phyloP scores from a whole-genome alignment of 2,329 filamentous ascomycete species.

The Aspergillus glaucus region DNA sequence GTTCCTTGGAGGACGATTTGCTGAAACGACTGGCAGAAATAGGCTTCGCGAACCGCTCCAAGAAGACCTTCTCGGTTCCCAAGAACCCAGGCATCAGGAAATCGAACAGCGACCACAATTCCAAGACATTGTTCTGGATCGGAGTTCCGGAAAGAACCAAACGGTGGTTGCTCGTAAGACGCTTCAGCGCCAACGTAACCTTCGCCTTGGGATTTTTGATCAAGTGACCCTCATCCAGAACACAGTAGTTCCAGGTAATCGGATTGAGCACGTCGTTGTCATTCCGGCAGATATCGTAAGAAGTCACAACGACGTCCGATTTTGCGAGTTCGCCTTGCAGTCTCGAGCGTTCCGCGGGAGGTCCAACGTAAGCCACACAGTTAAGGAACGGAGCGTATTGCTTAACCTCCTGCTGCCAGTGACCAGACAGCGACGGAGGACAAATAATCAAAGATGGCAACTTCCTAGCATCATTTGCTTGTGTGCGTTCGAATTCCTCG shows the following conservation, averaged over 20 bases:
- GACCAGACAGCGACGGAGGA: conserved; percentile 89
- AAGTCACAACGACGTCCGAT: conserved; percentile 92
- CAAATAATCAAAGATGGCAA: conserved; percentile 92
- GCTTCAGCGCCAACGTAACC: conserved; percentile 88
- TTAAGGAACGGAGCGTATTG: conserved; percentile 91
- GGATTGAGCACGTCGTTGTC: conserved; percentile 78
- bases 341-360: conserved; percentile 70
- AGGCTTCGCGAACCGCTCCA: conserved; percentile 89
- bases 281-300: conserved; percentile 95
- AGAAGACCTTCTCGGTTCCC: conserved; percentile 92
- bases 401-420: conserved; percentile 98
- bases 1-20: conserved; percentile 96
- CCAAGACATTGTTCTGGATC: conserved; percentile 95
- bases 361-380: conserved; percentile 84
- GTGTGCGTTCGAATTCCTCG: conserved; percentile 80
- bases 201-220: conserved; percentile 99
- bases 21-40: conserved; percentile 91
- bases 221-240: conserved; percentile 92
- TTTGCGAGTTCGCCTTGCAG: conserved; percentile 63
- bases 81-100: conserved; percentile 99
- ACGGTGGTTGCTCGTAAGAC: conserved; percentile 81
- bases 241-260: conserved; percentile 93
- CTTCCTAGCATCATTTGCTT: conserved; percentile 67
- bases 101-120: conserved; percentile 96
- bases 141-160: conserved; percentile 94